Percentiles rank a stretch among this genome's conserved stretches.
These are phyloP conservation scores for Leccinum incarnatum DNA, from an alignment of 768 basidiomycete species.

Conservation along the genomic window DNA sequence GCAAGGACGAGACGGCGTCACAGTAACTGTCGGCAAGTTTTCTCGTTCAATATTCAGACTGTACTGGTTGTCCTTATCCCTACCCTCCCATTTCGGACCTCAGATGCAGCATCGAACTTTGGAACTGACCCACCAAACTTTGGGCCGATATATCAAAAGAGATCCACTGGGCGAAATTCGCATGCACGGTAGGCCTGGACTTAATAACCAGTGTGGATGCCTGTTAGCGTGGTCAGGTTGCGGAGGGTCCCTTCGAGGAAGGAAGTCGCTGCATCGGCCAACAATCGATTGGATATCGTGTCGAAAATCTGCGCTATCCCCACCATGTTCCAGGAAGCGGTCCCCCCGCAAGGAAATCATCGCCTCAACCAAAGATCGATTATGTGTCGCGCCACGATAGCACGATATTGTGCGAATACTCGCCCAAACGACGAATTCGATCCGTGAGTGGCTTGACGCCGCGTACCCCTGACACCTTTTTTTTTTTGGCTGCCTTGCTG, in stretches of 20 bases:
- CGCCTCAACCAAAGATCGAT: background rate
- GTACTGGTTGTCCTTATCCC: background rate
- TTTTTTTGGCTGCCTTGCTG: slow-evolving; percentile 43
- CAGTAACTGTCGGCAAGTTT: background rate
- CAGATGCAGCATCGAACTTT: background rate
- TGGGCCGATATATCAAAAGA: background rate
- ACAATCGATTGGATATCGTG: background rate
- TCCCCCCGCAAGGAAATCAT: background rate
- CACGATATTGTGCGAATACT: background rate
- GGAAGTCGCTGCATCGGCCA: background rate
- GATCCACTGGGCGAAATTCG: background rate
- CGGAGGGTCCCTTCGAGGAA: background rate
- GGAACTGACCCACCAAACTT: background rate
- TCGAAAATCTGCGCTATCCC: background rate
- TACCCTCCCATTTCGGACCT: background rate
- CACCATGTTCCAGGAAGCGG: background rate
- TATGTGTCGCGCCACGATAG: background rate
- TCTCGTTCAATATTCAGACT: background rate
- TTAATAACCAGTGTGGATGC: background rate
- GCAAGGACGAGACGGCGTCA: background rate
- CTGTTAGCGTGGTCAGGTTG: background rate
- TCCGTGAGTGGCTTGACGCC: slow-evolving; percentile 38
- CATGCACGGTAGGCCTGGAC: no score
- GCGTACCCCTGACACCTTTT: slow-evolving; percentile 30
- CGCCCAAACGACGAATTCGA: slow-evolving; percentile 10